These are phyloP conservation scores for Ogataea hybrid DNA, from an alignment of 1,139 yeast genomes.

Conservation along the genomic window DNA sequence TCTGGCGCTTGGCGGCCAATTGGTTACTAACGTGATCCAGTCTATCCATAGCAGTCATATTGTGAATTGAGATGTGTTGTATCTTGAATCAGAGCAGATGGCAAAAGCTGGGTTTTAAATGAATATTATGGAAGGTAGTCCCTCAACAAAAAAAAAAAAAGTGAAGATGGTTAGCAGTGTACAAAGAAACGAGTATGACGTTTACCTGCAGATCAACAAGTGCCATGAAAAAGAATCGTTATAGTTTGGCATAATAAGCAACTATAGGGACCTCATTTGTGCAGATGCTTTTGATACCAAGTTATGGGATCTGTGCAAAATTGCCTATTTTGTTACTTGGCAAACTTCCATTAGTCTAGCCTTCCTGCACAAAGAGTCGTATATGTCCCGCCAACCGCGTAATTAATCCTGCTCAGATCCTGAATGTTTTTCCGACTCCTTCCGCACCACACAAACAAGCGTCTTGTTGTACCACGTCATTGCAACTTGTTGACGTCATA, in stretches of 20 bases:
- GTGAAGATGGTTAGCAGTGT: neutral
- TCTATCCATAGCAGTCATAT: constrained; percentile 30
- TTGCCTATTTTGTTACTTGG: no score
- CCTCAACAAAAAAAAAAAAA: neutral
- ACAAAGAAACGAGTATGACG: constrained; percentile 1
- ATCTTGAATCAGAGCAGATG: neutral
- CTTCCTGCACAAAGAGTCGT: no score
- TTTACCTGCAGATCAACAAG: no score
- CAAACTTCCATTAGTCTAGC: no score
- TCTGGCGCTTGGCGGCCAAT: constrained; percentile 22
- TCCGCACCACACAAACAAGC: neutral
- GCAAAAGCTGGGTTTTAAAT: neutral
- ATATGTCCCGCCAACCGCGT: no score
- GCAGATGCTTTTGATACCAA: no score
- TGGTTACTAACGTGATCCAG: constrained; percentile 23
- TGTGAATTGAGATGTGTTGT: neutral
- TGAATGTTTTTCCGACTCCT: neutral
- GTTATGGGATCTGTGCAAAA: no score
- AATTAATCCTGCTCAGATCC: no score
- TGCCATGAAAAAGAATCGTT: no score
- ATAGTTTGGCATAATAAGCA: no score
- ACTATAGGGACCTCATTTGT: no score
- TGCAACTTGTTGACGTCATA: neutral
- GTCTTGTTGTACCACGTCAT: neutral
- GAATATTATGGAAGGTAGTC: neutral